A percentile compares a stretch with the other conserved stretches of the same genome.
These are phyloP conservation scores for Arthrinium phaeospermum DNA, from an alignment of 2,329 filamentous ascomycete species.

Conservation along the genomic window DNA sequence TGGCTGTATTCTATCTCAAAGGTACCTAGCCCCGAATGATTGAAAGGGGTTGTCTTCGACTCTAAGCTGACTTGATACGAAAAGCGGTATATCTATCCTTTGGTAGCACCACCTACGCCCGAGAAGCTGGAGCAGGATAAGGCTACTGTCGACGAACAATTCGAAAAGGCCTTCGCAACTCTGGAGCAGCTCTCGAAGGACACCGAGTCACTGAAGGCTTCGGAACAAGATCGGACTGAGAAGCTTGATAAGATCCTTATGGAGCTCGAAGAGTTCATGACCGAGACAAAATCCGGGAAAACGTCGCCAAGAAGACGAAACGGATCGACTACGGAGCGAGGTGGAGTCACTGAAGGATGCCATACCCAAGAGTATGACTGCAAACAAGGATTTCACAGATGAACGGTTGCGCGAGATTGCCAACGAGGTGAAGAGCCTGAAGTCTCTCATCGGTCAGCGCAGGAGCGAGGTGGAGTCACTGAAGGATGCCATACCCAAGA, in stretches of 20 bases:
- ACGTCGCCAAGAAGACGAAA: slow-evolving; percentile 84
- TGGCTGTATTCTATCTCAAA: slow-evolving; percentile 85
- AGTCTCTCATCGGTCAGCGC: slow-evolving; percentile 77
- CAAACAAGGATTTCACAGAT: slow-evolving; percentile 85
- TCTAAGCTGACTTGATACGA: not conserved
- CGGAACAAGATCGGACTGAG: slow-evolving; percentile 84
- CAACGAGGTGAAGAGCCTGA: slow-evolving; percentile 87
- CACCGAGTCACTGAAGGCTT: slow-evolving; percentile 83
- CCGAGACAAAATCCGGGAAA: slow-evolving; percentile 82
- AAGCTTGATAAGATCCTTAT: slow-evolving; percentile 80
- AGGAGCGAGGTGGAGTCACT: slow-evolving; percentile 74
- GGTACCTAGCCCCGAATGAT: slow-evolving; percentile 50
- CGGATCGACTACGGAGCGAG: slow-evolving; percentile 84
- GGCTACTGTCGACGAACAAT: slow-evolving; percentile 87
- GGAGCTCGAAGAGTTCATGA: slow-evolving; percentile 84
- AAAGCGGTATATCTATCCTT: slow-evolving; percentile 86
- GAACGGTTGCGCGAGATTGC: slow-evolving; percentile 83
- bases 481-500: slow-evolving; percentile 85
- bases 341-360: slow-evolving; percentile 81
- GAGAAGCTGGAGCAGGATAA: slow-evolving; percentile 96
- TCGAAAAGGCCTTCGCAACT: slow-evolving; percentile 87
- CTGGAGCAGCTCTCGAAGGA: slow-evolving; percentile 93
- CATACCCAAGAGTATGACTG: slow-evolving; percentile 87
- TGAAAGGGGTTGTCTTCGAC: not conserved
- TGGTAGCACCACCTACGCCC: slow-evolving; percentile 91